These are phyloP conservation scores for Arabis hirsuta DNA, from an alignment of 345 rosid species.

Conservation along the genomic window DNA sequence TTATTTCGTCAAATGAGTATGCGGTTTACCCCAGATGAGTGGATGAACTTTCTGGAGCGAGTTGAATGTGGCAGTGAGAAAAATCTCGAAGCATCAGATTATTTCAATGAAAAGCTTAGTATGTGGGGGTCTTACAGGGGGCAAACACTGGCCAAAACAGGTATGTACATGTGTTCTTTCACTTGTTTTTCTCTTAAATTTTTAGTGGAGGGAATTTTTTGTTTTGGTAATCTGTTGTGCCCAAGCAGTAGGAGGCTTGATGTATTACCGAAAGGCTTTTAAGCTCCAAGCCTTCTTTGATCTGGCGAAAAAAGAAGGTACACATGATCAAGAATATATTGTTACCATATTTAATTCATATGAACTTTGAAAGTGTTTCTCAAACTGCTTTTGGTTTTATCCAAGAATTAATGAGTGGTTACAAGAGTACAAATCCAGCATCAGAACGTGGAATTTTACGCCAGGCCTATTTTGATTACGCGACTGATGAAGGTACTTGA, in stretches of 20 bases:
- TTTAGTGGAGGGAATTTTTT: background rate
- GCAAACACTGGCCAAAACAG: conserved; percentile 81
- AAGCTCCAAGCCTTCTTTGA: conserved; percentile 85
- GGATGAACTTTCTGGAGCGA: conserved; percentile 72
- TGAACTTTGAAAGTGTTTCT: background rate
- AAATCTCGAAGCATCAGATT: conserved; percentile 51
- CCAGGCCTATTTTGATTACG: no score
- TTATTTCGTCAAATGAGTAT: background rate
- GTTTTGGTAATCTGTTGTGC: background rate
- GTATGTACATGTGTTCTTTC: conserved; percentile 39
- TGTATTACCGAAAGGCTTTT: conserved; percentile 80
- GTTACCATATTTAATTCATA: conserved; percentile 7
- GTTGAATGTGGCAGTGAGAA: conserved; percentile 53
- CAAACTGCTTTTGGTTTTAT: conserved; percentile 32
- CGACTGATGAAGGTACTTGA: no score
- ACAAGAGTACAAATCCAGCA: no score
- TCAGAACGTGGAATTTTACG: no score
- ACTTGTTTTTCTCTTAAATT: conserved; percentile 43
- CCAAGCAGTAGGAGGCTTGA: conserved; percentile 75
- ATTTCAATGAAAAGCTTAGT: conserved; percentile 65
- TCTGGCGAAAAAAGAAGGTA: conserved; percentile 70
- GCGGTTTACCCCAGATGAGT: conserved; percentile 59
- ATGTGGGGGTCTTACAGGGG: conserved; percentile 85
- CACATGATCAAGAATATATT: background rate
- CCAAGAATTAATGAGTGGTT: conserved; percentile 49